A percentile compares a stretch with the other conserved stretches of the same genome.
Conservation (phyloP, 1,284 basidiomycete species). For the Trichosporon coremiiforme region DNA sequence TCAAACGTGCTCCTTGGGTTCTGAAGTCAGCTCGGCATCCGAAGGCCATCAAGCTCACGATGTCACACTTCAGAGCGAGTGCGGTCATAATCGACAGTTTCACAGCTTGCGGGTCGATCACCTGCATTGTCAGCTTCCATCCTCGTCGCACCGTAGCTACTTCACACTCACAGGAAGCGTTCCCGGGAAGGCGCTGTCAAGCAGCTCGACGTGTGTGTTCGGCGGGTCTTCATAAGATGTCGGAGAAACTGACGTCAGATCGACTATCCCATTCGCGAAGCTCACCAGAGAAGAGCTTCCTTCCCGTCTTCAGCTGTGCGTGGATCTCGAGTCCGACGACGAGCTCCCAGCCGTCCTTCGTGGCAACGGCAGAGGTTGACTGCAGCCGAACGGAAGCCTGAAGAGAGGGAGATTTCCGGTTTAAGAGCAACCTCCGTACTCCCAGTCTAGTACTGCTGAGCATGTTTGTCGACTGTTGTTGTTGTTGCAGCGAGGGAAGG, state of each 20-base stretch:
- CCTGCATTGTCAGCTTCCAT: constrained; percentile 58
- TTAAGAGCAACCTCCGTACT: background rate
- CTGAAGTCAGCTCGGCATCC: constrained; percentile 33
- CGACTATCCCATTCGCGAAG: constrained; percentile 13
- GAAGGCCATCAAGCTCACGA: constrained; percentile 55
- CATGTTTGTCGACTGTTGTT: background rate
- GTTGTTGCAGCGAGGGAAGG: background rate
- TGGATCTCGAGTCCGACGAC: constrained; percentile 95
- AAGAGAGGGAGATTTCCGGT: no score
- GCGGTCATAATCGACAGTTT: constrained; percentile 79
- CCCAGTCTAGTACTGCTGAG: background rate
- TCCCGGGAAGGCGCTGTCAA: constrained; percentile 91
- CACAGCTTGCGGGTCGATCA: constrained; percentile 76
- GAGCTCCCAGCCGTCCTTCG: constrained; percentile 68
- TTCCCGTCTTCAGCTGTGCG: constrained; percentile 82
- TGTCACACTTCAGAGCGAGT: constrained; percentile 71
- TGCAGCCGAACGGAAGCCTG: background rate
- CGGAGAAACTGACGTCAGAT: constrained; percentile 34
- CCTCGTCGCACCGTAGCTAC: background rate
- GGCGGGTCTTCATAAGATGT: constrained; percentile 41
- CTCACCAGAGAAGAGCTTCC: constrained; percentile 87
- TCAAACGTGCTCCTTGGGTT: constrained; percentile 82
- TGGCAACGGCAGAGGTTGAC: background rate
- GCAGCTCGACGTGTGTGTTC: constrained; percentile 73
- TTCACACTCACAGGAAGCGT: constrained; percentile 74